Base-by-base conservation (phyloP, 1,139 yeast species). In the Kluyveromyces sp. region DNA sequence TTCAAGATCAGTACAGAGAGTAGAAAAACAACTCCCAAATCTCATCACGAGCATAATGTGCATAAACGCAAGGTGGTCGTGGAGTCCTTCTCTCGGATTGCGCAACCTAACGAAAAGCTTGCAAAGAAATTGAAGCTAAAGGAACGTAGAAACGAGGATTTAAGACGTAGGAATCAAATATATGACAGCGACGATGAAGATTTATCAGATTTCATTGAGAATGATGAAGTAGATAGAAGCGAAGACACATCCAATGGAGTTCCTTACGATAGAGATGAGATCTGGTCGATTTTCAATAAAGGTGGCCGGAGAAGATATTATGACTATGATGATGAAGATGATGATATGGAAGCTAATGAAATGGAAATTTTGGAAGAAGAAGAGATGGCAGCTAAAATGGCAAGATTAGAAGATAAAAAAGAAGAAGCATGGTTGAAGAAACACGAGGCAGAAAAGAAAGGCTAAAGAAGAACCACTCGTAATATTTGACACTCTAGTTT, bases 301-400 rank as follows among this genome's bases (percentile, higher is more conserved):
- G 87, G 89, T 3, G 74, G 74, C 53, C 70, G 74, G 47, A 66
- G 82, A 39, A 58, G 70, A 1, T 64, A 70, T 38, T 72, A 72
- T 50, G 79, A 75, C 48, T 61, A 61, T 42, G 53, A 52, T 28
- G 80, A 81, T 45, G 21, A 15, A 15, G 74, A 75, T 34, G 87
- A 82, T 50, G 95, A 86, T 59, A 90, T 90, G 97, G 97, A 90
- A 61, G 96, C 96, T 5, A 83, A 94, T 1, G 97, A 96, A 25
- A 81, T 81, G 30, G 96, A 90, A 55, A 79, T 90, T 37, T 68
- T 88, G 39, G 86, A 78, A 46, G 97, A 90, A 60, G 97, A 90
- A 64, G 75, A 69, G 53, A 64, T 77, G 39, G 83, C 96, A 4
- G 72, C 80, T 43, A 70, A 65, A 45, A 68, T 68, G 48, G 95